These are phyloP conservation scores for Lactarius hengduanensis DNA, from an alignment of 768 basidiomycete species.

Conservation along the genomic window DNA sequence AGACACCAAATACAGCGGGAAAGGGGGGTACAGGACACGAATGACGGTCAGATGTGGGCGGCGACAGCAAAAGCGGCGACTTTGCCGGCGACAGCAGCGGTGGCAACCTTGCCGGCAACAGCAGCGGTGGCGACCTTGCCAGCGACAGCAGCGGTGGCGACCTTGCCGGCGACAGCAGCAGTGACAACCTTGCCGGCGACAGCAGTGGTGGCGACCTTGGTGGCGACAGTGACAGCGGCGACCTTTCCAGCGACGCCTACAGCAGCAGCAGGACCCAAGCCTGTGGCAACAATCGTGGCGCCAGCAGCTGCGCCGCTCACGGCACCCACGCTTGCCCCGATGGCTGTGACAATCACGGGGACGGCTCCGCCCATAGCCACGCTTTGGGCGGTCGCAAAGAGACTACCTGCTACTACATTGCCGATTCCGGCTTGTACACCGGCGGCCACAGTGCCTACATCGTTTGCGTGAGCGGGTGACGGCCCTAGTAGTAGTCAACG, in stretches of 20 bases:
- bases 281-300: background rate
- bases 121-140: too few relatives aligned
- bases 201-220: too few relatives aligned
- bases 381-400: conserved; percentile 12
- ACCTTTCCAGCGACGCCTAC: too few relatives aligned
- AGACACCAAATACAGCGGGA: background rate
- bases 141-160: too few relatives aligned
- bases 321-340: background rate
- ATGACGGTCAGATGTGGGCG: too few relatives aligned
- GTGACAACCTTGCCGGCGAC: too few relatives aligned
- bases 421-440: conserved; percentile 1
- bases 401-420: background rate
- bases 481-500: background rate
- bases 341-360: background rate
- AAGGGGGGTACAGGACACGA: background rate
- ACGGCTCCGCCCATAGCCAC: background rate
- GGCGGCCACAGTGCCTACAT: conserved; percentile 9
- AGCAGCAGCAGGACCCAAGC: background rate
- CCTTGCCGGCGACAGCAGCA: too few relatives aligned
- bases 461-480: background rate
- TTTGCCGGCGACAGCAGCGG: too few relatives aligned
- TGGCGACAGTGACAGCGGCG: too few relatives aligned
- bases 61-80: too few relatives aligned
- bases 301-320: background rate
- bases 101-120: too few relatives aligned